Base-by-base conservation (phyloP, 345 rosid genomes). In the Brassica incana region DNA sequence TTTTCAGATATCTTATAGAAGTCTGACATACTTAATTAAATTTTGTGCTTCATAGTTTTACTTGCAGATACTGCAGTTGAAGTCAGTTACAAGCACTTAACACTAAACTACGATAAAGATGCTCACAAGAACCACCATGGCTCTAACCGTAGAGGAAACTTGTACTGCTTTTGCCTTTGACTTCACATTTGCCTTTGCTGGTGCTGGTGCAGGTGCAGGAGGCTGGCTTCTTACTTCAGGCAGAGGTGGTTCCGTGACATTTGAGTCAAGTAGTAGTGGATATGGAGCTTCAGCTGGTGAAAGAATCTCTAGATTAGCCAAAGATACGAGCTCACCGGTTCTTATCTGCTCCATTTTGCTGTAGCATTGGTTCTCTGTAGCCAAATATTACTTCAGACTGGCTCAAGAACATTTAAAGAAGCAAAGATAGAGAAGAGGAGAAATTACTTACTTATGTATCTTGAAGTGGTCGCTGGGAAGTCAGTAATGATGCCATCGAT, bases 291-390 rank as follows among this genome's bases (percentile, higher is more conserved):
- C 72, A 30, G 88, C 89, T 8, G 97, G 98, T 5, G 89, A 84
- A 80, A 88, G 0, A 64, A 8, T n/a, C 0, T 0, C 1, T 58
- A 27, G 0, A 1, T 83, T 2, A 27, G 85, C 29, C 0, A 20
- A 67, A 10, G 4, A 2, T 25, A 61, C 20, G 69, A 91, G 92
- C 61, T 56, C 2, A 40, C 90, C 96, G 11, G 94, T 82, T 81
- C 2, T 0, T 45, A 84, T 65, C 7, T 85, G 81, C 54, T 0
- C 12, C 94, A 91, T 2, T 27, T 69, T 1, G 6, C 50, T 90
- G 86, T 88, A 90, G 30, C 99, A 95, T 32, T 10, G 45, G 76
- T 93, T 95, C 82, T 62, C 99, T 93, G 90, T 84, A 84, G 52
- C 35, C 67, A 73, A 66, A 71, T 40, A 67, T 67, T 9, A 58